Conservation (phyloP, 2,329 filamentous ascomycete genomes). For the Leptographium radiaticola region DNA sequence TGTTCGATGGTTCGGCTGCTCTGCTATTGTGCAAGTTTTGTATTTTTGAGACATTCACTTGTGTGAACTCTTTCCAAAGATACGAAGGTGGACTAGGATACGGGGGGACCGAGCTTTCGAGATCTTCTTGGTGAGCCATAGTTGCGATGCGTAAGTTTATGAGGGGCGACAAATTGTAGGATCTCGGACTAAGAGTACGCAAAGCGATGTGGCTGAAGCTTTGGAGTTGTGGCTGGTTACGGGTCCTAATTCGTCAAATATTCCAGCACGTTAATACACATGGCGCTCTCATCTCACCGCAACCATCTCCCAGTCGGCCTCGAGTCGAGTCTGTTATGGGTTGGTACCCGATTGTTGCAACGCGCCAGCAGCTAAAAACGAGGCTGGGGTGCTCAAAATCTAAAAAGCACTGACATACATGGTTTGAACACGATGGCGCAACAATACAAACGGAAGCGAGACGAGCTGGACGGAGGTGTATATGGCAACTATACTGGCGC, state of each 20-base stretch:
- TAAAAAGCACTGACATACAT: too few species aligned
- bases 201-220: constrained; percentile 5
- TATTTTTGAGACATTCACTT: constrained; percentile 52
- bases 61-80: constrained; percentile 81
- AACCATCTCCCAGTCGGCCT: too few species aligned
- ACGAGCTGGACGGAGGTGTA: not conserved
- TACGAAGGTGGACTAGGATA: constrained; percentile 66
- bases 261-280: too few species aligned
- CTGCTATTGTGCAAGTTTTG: constrained; percentile 26
- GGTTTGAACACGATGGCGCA: not conserved
- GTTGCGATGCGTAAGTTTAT: not conserved
- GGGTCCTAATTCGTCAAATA: not conserved
- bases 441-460: not conserved
- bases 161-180: too few species aligned
- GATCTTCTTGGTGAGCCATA: constrained; percentile 45
- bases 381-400: too few species aligned
- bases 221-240: not conserved
- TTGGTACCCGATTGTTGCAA: too few species aligned
- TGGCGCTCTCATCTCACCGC: too few species aligned
- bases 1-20: constrained; percentile 21
- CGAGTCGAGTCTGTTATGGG: too few species aligned
- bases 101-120: constrained; percentile 1
- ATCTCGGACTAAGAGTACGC: too few species aligned
- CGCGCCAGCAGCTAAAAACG: too few species aligned
- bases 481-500: constrained; percentile 1